phyloP scores from a whole-genome alignment of 495 filamentous ascomycete genomes.

The Penicillium antarcticum region DNA sequence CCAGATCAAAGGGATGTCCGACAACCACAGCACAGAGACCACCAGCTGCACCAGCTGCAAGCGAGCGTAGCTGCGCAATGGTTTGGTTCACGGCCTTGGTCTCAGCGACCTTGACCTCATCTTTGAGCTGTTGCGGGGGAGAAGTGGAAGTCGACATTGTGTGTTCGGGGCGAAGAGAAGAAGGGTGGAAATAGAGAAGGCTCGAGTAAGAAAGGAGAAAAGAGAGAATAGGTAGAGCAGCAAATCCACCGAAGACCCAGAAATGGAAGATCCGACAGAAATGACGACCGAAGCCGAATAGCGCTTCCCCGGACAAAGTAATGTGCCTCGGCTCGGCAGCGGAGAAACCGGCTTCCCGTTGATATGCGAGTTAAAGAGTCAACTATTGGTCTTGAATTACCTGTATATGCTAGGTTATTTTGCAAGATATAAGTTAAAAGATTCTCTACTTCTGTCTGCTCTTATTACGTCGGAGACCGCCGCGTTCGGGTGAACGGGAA shows the following conservation, averaged over 20 bases:
- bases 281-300: constrained; percentile 16
- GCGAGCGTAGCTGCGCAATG: constrained; percentile 61
- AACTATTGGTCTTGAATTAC: too few relatives aligned
- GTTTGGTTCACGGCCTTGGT: constrained; percentile 43
- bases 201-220: background rate
- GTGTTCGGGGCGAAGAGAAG: constrained; percentile 7
- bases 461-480: background rate
- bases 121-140: constrained; percentile 30
- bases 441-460: background rate
- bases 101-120: constrained; percentile 31
- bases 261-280: background rate
- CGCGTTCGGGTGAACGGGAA: constrained; percentile 28
- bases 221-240: constrained; percentile 1
- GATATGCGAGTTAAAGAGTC: background rate
- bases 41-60: constrained; percentile 87
- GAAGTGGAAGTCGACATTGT: constrained; percentile 33
- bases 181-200: background rate
- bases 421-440: too few relatives aligned
- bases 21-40: constrained; percentile 91
- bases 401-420: too few relatives aligned
- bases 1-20: constrained; percentile 95
- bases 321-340: constrained; percentile 32
- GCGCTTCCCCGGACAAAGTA: constrained; percentile 14
- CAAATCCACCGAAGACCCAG: constrained; percentile 3
- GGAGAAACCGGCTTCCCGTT: constrained; percentile 16